phyloP scores from a whole-genome alignment of 75 land plant species.

The Isoetes taiwanensis region DNA sequence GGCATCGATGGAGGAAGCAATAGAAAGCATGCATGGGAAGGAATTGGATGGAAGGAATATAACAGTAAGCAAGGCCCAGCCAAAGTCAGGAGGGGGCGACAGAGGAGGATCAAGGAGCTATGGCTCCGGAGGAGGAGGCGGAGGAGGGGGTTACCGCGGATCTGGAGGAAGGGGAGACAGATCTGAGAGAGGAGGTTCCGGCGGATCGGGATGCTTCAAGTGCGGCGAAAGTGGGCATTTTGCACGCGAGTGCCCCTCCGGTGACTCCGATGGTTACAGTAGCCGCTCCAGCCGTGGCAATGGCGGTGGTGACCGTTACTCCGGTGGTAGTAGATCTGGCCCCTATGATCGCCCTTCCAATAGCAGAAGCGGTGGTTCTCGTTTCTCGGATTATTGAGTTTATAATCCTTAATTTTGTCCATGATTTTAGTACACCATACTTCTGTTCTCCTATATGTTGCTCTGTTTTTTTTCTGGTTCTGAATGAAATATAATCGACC shows the following conservation, averaged over 20 bases:
- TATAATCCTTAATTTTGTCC: too few relatives aligned
- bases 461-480: too few relatives aligned
- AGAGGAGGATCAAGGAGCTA: slow-evolving; percentile 36
- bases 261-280: background rate
- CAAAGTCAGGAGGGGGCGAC: slow-evolving; percentile 33
- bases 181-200: background rate
- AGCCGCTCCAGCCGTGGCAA: slow-evolving; percentile 30
- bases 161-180: slow-evolving; percentile 10
- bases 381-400: too few relatives aligned
- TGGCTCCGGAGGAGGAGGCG: slow-evolving; percentile 28
- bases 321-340: too few relatives aligned
- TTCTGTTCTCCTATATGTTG: too few relatives aligned
- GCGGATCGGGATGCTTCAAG: slow-evolving; percentile 62
- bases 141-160: slow-evolving; percentile 25
- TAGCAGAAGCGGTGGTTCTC: too few relatives aligned
- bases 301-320: slow-evolving; percentile 9
- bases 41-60: slow-evolving; percentile 57
- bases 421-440: too few relatives aligned
- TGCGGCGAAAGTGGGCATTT: slow-evolving; percentile 86
- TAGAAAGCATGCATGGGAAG: slow-evolving; percentile 54
- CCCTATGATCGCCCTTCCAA: too few relatives aligned
- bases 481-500: too few relatives aligned
- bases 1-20: slow-evolving; percentile 57
- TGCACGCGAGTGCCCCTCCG: slow-evolving; percentile 79
- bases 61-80: slow-evolving; percentile 76